These are phyloP conservation scores for cucumber (Cucumis sativus) DNA, from an alignment of 306 rosid species.

Conservation along the genomic window DNA sequence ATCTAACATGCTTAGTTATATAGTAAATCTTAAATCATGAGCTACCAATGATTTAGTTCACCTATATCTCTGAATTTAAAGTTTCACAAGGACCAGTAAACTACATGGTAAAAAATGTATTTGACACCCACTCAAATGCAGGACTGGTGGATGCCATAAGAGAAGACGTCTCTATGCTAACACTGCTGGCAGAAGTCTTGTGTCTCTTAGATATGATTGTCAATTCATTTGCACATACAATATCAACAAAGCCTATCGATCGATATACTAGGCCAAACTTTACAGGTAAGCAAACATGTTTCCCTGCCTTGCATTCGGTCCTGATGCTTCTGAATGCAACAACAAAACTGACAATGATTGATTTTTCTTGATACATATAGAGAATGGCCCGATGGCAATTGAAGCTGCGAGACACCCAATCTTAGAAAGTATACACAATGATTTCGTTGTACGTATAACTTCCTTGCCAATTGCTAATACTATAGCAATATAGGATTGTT, in stretches of 20 bases:
- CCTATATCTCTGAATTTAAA: background rate
- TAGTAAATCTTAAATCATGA: background rate
- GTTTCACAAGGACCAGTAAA: background rate
- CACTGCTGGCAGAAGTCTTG: slow-evolving; percentile 86
- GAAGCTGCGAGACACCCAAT: slow-evolving; percentile 97
- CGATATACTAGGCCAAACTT: slow-evolving; percentile 75
- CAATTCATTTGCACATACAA: slow-evolving; percentile 84
- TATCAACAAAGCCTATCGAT: slow-evolving; percentile 79
- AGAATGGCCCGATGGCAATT: slow-evolving; percentile 85
- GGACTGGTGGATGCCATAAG: slow-evolving; percentile 72
- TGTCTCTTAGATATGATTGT: slow-evolving; percentile 93
- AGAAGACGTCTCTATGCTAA: slow-evolving; percentile 65
- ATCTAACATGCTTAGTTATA: slow-evolving; percentile 1
- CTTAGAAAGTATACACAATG: slow-evolving; percentile 74
- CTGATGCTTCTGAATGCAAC: background rate
- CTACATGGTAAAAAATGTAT: background rate
- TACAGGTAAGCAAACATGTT: slow-evolving; percentile 39
- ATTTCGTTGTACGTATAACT: slow-evolving; percentile 51
- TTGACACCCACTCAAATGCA: slow-evolving; percentile 11
- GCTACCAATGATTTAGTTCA: background rate
- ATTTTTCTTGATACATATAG: slow-evolving; percentile 25
- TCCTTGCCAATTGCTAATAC: slow-evolving; percentile 8
- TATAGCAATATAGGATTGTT: background rate
- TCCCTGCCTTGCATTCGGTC: slow-evolving; percentile 4
- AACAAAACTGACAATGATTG: background rate